These are phyloP conservation scores for Coemansia sp. DNA, from an alignment of 192 early-diverging fungal genomes.

Conservation along the genomic window DNA sequence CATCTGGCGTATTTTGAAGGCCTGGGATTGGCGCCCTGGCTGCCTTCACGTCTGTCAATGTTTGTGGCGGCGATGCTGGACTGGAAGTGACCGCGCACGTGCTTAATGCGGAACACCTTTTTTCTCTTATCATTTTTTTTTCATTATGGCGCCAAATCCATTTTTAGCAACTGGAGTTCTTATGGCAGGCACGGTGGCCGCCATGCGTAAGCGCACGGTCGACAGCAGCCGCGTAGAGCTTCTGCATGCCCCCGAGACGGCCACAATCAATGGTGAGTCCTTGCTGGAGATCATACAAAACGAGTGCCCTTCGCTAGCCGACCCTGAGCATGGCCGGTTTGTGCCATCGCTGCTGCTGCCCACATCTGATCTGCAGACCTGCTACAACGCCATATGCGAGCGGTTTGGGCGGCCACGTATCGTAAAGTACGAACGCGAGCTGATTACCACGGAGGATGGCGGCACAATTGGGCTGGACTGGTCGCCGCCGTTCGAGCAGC, in stretches of 20 bases:
- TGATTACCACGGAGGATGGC: slow-evolving; percentile 71
- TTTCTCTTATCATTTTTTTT: slow-evolving; percentile 2
- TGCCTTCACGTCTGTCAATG: slow-evolving; percentile 60
- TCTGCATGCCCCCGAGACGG: slow-evolving; percentile 38
- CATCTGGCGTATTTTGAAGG: slow-evolving; percentile 80
- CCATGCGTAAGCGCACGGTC: slow-evolving; percentile 31
- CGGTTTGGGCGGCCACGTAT: slow-evolving; percentile 34
- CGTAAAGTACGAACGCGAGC: slow-evolving; percentile 53
- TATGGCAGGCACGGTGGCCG: slow-evolving; percentile 18
- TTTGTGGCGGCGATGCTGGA: slow-evolving; percentile 50
- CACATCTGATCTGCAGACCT: slow-evolving; percentile 78
- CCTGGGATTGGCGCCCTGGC: slow-evolving; percentile 53
- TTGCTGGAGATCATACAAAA: slow-evolving; percentile 26
- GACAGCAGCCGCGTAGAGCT: slow-evolving; percentile 42
- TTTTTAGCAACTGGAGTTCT: slow-evolving; percentile 19
- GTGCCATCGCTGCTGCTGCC: slow-evolving; percentile 70
- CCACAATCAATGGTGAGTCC: slow-evolving; percentile 12
- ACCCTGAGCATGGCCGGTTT: slow-evolving; percentile 54
- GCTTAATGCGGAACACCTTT: neutral
- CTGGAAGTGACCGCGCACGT: slow-evolving; percentile 13
- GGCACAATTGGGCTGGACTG: slow-evolving; percentile 88
- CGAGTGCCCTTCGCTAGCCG: slow-evolving; percentile 60
- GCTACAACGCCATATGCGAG: slow-evolving; percentile 50
- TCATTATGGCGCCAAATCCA: slow-evolving; percentile 28
- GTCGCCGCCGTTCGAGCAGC: slow-evolving; percentile 60